Evolutionary conservation across 2,329 filamentous ascomycete species (phyloP).

Genomic region (Fusarium coffeatum): DNA sequence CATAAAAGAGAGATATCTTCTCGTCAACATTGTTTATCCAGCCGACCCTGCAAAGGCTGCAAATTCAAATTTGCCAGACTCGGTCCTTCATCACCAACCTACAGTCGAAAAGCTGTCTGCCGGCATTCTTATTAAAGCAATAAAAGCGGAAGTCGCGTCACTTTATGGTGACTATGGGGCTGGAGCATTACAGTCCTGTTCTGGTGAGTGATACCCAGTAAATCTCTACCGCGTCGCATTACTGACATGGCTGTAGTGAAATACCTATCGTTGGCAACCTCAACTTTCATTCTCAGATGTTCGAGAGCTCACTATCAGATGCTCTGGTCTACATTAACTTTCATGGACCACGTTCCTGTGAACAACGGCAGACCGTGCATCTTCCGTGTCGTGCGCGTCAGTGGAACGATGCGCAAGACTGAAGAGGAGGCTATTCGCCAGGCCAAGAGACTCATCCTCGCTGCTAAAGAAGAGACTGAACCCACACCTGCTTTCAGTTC

Average conservation of each 20-base stretch:
- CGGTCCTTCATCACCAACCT: constrained; percentile 82
- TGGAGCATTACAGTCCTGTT: constrained; percentile 77
- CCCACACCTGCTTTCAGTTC: constrained; percentile 39
- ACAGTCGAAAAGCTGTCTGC: constrained; percentile 78
- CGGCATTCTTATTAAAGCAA: constrained; percentile 72
- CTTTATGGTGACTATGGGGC: constrained; percentile 92
- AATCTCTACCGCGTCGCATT: neutral
- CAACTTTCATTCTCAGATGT: constrained; percentile 90
- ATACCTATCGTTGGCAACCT: constrained; percentile 92
- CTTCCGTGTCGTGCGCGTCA: constrained; percentile 86
- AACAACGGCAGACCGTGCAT: constrained; percentile 74
- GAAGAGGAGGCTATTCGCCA: constrained; percentile 89
- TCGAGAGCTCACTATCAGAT: constrained; percentile 85
- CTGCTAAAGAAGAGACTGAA: constrained; percentile 63
- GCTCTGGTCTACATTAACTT: constrained; percentile 89
- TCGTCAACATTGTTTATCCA: constrained; percentile 94
- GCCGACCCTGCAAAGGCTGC: constrained; percentile 57
- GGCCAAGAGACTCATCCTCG: constrained; percentile 77
- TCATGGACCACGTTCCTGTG: constrained; percentile 76
- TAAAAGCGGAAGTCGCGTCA: constrained; percentile 75
- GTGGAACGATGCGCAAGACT: constrained; percentile 90
- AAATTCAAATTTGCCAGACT: constrained; percentile 61
- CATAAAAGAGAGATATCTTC: constrained; percentile 93
- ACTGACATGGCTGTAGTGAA: constrained; percentile 70
- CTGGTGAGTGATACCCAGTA: constrained; percentile 62